Base-by-base conservation (phyloP, 768 basidiomycete species). In the Ramaria sp. region DNA sequence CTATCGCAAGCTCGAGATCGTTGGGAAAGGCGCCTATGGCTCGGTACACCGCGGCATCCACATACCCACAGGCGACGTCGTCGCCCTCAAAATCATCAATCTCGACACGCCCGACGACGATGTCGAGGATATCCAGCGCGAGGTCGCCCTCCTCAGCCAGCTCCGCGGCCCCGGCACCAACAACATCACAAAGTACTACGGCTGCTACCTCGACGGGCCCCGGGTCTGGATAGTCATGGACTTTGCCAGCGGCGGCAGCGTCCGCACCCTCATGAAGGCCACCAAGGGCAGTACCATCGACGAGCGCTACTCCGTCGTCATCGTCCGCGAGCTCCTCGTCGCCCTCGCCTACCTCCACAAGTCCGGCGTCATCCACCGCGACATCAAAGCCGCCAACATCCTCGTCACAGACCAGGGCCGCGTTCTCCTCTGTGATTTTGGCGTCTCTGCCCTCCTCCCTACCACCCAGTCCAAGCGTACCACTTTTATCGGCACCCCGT, bases 141-240 rank as follows among this genome's bases (percentile, higher is more conserved):
- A 98, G 69, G 92, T 99, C 28, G 83, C 91, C 9, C 79, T 99
- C 49, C 76, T 98, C 18, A 83, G 86, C 43, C 92, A 95, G 64
- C 78, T 98, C 30, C 76, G 90, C 20, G 68, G 71, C 44, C 90
- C 91, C 56, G 88, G 88, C 0, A 84, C 88, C 27, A 94, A 94
- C 64, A 75, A 76, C 56, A 81, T 96, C 63, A 97, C 89, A 22
- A 80, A 89, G 62, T 99, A 99, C 72, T 96, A 84, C 68, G 95
- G 92, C n/a, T 96, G 92, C 70, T 85, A 88, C 69, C 78, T 96
- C 65, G 88, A 95, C 64, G 94, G 93, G 0, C 88, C 92, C 27
- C 87, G 90, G 48, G 91, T 99, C 9, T 99, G 96, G 94, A 98
- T 99, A 61, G 90, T 85, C 36, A 99, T 99, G 96, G 96, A 99